A percentile compares a stretch with the other conserved stretches of the same genome.
Conservation (phyloP, 352 stramenopile species). For the Phytophthora pini region DNA sequence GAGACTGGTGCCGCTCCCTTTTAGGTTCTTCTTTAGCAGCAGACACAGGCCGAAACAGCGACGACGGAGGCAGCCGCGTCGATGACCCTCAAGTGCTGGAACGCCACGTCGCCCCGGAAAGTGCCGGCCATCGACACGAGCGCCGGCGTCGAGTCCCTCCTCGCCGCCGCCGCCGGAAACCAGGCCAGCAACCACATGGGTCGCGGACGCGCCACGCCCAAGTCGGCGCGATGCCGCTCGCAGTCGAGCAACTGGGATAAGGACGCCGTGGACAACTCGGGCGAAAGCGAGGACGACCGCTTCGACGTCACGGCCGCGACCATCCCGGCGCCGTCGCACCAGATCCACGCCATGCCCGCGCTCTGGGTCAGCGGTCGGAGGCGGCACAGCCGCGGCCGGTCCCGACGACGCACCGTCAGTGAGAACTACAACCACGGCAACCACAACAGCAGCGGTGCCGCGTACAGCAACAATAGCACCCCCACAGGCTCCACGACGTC, state of each 20-base stretch:
- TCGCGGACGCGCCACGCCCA: constrained; percentile 21
- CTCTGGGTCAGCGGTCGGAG: constrained; percentile 52
- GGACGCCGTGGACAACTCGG: constrained; percentile 45
- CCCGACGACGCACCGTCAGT: constrained; percentile 42
- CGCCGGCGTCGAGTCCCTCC: constrained; percentile 36
- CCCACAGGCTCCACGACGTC: constrained; percentile 25
- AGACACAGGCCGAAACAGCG: constrained; percentile 14
- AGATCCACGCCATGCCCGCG: constrained; percentile 46
- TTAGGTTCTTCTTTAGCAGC: constrained; percentile 8
- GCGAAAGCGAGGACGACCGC: constrained; percentile 43
- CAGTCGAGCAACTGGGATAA: constrained; percentile 75
- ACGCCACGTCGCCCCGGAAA: constrained; percentile 42
- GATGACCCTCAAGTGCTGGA: constrained; percentile 77
- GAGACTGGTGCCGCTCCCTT: constrained; percentile 4
- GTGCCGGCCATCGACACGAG: constrained; percentile 30
- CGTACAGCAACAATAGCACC: constrained; percentile 31
- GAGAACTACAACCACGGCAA: constrained; percentile 41
- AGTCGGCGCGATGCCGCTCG: constrained; percentile 52
- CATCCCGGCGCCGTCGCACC: constrained; percentile 48
- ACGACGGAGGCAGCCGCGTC: constrained; percentile 19
- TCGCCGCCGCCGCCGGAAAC: constrained; percentile 19
- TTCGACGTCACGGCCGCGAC: constrained; percentile 50
- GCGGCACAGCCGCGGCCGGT: constrained; percentile 44
- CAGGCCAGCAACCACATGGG: constrained; percentile 23
- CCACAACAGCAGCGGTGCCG: constrained; percentile 13